Base-by-base conservation (phyloP, 2,329 filamentous ascomycete genomes). In the Monosporascus ibericus region DNA sequence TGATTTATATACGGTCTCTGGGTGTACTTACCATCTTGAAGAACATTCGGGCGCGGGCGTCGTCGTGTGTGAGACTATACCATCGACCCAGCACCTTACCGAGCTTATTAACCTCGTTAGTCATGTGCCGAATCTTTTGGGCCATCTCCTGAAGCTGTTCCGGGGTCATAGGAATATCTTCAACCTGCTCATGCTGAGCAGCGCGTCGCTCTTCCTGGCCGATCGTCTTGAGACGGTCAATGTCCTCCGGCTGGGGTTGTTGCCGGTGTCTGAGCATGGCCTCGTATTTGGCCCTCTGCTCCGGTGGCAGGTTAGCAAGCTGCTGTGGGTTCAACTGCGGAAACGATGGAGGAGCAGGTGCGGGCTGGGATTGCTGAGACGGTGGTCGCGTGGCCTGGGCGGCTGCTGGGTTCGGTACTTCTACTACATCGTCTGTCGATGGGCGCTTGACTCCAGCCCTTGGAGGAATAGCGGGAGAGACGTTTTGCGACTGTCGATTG, bases 361-460 rank as follows among this genome's bases (percentile, higher is more conserved):
- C 47, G n/a, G 49, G 50, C 44, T 63, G 63, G 18, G 53, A 51
- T 48, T 67, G 65, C 48, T 70, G 68, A 18, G 65, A 63, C 6
- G 52, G 50, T 5, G 66, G 60, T 40, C 67, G 65, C 47, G 68
- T 65, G 6, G 56, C 47, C 6, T 63, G 55, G 5, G 55, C 56
- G 20, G 40, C 53, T 11, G 63, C 54, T 2, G 59, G 49, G 44
- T 60, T 61, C 5, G 59, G 52, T 22, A 58, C 58, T 49, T 68
- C 66, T 8, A 61, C 57, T 25, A 60, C 54, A 47, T 80, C 78
- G 24, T 81, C 78, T 3, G 70, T 66, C 49, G 68, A 77, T 4
- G 77, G 68, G 1, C 79, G 75, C 67, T 82, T 82, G 44, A 79
- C 68, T 47, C 57, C 56, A 36, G 68, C 75, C 63, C 77, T 80